These are phyloP conservation scores for Mycena vulgaris DNA, from an alignment of 768 basidiomycete genomes.

Conservation along the genomic window DNA sequence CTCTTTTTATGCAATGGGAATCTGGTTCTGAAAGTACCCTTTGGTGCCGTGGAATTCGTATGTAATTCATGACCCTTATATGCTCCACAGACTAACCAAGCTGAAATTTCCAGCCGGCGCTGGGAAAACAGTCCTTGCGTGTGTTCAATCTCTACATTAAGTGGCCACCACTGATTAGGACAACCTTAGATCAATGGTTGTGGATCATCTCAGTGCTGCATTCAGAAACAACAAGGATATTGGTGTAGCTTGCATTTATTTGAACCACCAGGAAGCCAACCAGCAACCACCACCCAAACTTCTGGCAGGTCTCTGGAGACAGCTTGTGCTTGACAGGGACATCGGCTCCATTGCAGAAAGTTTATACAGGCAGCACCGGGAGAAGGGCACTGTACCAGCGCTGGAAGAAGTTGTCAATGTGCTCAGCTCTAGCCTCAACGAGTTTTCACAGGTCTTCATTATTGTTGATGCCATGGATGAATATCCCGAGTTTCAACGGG, in stretches of 20 bases:
- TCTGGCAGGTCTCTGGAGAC: not conserved
- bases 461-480: not conserved
- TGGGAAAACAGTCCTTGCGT: too few relatives aligned
- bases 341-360: not conserved
- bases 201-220: conserved; percentile 7
- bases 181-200: conserved; percentile 8
- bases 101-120: too few relatives aligned
- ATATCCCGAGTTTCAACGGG: not conserved
- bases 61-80: conserved; percentile 13
- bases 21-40: not conserved
- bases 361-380: not conserved
- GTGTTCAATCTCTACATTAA: too few relatives aligned
- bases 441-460: not conserved
- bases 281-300: too few relatives aligned
- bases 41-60: conserved; percentile 12
- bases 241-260: too few relatives aligned
- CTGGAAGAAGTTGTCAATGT: not conserved
- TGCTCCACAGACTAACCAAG: not conserved
- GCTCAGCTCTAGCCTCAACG: not conserved
- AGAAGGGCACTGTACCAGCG: not conserved
- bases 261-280: too few relatives aligned
- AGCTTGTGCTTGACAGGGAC: not conserved
- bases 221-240: too few relatives aligned
- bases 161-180: too few relatives aligned
- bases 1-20: not conserved